Evolutionary conservation across 2,329 filamentous ascomycete genomes (phyloP).

Genomic region (Aciculosporium take): DNA sequence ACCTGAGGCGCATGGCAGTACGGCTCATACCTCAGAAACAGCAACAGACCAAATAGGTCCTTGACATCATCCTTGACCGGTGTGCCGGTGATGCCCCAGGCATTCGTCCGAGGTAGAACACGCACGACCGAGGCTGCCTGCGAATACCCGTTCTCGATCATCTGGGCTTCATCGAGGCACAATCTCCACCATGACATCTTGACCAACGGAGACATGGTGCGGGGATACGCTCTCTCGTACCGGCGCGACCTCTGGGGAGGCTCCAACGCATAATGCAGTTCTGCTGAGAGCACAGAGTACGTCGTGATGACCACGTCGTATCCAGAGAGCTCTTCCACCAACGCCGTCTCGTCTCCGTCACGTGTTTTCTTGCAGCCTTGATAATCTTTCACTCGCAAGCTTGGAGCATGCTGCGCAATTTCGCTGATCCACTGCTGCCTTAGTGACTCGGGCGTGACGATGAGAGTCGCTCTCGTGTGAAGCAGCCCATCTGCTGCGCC

Average conservation of each 20-base stretch:
- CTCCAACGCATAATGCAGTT: slow-evolving; percentile 62
- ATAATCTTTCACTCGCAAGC: slow-evolving; percentile 42
- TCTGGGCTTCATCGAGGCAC: slow-evolving; percentile 68
- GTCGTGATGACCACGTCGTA: slow-evolving; percentile 51
- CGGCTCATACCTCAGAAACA: slow-evolving; percentile 69
- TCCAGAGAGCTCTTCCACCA: slow-evolving; percentile 29
- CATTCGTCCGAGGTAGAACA: slow-evolving; percentile 67
- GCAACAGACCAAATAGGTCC: slow-evolving; percentile 67
- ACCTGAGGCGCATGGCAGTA: slow-evolving; percentile 49
- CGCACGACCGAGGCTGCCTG: slow-evolving; percentile 70
- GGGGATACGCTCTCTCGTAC: slow-evolving; percentile 49
- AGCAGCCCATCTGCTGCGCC: slow-evolving; percentile 30
- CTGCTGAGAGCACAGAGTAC: slow-evolving; percentile 57
- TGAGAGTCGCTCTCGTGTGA: slow-evolving; percentile 42
- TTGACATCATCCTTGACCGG: slow-evolving; percentile 65
- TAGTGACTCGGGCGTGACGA: slow-evolving; percentile 44
- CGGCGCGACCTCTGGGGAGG: slow-evolving; percentile 56
- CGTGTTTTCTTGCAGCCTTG: slow-evolving; percentile 29
- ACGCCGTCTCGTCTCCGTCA: slow-evolving; percentile 21
- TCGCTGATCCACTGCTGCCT: slow-evolving; percentile 49
- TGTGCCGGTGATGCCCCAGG: slow-evolving; percentile 83
- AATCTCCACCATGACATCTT: slow-evolving; percentile 81
- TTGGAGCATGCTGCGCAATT: slow-evolving; percentile 42
- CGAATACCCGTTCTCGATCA: slow-evolving; percentile 80
- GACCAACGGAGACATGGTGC: slow-evolving; percentile 60